Base-by-base conservation (phyloP, 2,329 filamentous ascomycete genomes). In the Colletotrichum sp. region DNA sequence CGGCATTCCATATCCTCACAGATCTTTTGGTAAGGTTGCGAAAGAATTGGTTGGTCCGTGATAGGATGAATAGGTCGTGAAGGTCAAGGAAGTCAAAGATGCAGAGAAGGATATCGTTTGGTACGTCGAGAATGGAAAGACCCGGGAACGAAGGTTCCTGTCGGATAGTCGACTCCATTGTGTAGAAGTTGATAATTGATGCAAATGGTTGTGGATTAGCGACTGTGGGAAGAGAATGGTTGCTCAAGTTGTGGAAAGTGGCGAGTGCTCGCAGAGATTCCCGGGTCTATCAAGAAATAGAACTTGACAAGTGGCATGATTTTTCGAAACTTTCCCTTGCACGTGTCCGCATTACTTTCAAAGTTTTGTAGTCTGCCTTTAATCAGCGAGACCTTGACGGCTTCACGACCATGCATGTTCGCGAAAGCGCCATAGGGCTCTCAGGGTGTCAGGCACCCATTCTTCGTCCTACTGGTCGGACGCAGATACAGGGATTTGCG, bases 331-430 rank as follows among this genome's bases (percentile, higher is more conserved):
- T 12, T 52, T 52, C 1, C 12, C 43, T 21, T 1, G n/a, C 43
- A 21, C 43, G 1, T 48, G n/a, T 13, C 4, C 10, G 10, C 18
- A 48, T 7, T 7, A 48, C 3, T 48, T 48, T 48, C 5, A 21
- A 0, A n/a, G n/a, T n/a, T n/a, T 0, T 12, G 5, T 2, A 5
- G 6, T 52, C 10, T 52, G 2, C 21, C n/a, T n/a, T 5, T 52
- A 52, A 3, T 13, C n/a, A n/a, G n/a, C n/a, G 10, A 13, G 43
- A 52, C 43, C n/a, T 52, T 52, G n/a, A 13, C 43, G 3, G 43
- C 43, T 52, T 52, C 10, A 13, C 21, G 0, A n/a, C 10, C 43
- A 1, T 21, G 5, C 43, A 52, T 52, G 5, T 52, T 13, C 43
- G 0, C 43, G 43, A 13, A 48, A 21, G 43, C 43, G 43, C n/a